phyloP scores from a whole-genome alignment of 1,139 yeast species.

The Yamadazyma spencermartinsiae region DNA sequence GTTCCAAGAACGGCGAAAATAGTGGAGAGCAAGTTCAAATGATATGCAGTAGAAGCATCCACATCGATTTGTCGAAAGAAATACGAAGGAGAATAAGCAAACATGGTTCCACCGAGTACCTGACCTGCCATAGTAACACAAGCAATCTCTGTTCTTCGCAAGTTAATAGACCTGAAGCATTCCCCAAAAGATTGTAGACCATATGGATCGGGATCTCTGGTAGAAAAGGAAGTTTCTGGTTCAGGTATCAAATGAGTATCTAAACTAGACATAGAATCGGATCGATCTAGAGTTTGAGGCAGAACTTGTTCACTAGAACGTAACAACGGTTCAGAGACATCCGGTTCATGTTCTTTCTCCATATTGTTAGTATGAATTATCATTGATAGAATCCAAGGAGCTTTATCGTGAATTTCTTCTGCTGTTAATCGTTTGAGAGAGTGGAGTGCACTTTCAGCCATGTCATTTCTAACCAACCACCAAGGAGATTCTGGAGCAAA shows the following conservation, averaged over 20 bases:
- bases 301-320: background rate
- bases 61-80: slow-evolving; percentile 25
- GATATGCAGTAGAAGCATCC: slow-evolving; percentile 17
- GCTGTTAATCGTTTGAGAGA: slow-evolving; percentile 18
- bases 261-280: background rate
- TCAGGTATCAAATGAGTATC: background rate
- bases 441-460: slow-evolving; percentile 19
- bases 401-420: slow-evolving; percentile 14
- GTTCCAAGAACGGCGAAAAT: slow-evolving; percentile 21
- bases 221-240: too few species aligned
- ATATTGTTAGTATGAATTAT: slow-evolving; percentile 22
- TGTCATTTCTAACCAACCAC: slow-evolving; percentile 24
- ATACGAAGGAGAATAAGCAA: slow-evolving; percentile 24
- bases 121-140: slow-evolving; percentile 24
- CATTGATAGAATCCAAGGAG: slow-evolving; percentile 17
- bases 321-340: background rate
- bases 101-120: slow-evolving; percentile 21
- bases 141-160: slow-evolving; percentile 24
- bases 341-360: slow-evolving; percentile 14
- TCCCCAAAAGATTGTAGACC: slow-evolving; percentile 7
- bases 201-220: too few species aligned
- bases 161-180: slow-evolving; percentile 22
- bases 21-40: slow-evolving; percentile 26
- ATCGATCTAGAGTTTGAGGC: background rate
- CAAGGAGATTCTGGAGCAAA: slow-evolving; percentile 27